Percentiles rank a stretch among this genome's conserved stretches.
These are phyloP conservation scores for Volvox reticuliferus DNA, from an alignment of 139 green algal genomes.

Conservation along the genomic window DNA sequence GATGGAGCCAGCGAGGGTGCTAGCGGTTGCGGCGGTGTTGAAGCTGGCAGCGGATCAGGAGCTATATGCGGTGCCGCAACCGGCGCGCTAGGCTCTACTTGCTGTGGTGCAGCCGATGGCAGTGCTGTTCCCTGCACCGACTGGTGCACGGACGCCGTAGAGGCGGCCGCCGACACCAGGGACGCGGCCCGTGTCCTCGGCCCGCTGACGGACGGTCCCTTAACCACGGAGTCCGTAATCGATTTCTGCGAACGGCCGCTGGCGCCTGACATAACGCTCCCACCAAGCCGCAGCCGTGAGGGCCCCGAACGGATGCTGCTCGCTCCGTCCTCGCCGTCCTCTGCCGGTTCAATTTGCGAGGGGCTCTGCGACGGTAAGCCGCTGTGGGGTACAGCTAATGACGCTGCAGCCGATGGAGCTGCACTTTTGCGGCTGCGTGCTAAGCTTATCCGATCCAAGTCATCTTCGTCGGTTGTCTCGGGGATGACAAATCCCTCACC, in stretches of 20 bases:
- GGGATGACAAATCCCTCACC: constrained; percentile 14
- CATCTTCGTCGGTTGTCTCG: constrained; percentile 22
- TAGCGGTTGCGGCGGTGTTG: neutral
- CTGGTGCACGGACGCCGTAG: neutral
- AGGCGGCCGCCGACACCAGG: neutral
- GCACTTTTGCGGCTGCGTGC: neutral
- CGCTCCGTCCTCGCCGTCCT: neutral
- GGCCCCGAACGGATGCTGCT: neutral
- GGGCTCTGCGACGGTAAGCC: neutral
- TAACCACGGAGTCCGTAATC: neutral
- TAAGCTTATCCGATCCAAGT: neutral
- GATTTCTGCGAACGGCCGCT: constrained; percentile 1
- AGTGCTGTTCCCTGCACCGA: no score
- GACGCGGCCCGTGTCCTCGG: neutral
- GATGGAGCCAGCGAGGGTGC: neutral
- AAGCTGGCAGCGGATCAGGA: neutral
- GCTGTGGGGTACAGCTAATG: neutral
- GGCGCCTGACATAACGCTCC: neutral
- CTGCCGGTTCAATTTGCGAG: neutral
- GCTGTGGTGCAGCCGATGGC: neutral
- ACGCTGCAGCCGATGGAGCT: neutral
- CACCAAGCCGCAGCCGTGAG: neutral
- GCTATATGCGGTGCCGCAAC: neutral
- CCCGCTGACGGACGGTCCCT: neutral
- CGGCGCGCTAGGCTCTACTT: neutral